Evolutionary conservation across 179 eudicot species (phyloP).

Genomic region (Beta lomatogona): DNA sequence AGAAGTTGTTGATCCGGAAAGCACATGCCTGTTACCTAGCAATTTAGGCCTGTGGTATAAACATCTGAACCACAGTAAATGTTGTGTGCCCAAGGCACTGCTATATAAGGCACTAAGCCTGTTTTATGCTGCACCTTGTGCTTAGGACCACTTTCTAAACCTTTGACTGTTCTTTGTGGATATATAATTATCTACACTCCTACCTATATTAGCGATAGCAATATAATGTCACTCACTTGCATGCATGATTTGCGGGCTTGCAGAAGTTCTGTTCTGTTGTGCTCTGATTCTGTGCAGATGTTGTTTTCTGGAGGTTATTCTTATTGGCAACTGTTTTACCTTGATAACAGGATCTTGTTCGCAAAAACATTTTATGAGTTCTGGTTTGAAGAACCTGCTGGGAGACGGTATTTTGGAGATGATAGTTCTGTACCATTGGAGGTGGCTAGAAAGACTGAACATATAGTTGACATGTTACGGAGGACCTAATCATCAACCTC

Average conservation of each 20-base stretch:
- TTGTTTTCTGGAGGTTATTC: conserved; percentile 10
- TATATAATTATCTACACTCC: background rate
- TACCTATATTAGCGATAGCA: background rate
- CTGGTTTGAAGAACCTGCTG: conserved; percentile 98
- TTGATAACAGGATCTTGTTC: conserved; percentile 83
- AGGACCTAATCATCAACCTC: conserved; percentile 79
- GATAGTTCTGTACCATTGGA: conserved; percentile 92
- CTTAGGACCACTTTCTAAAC: background rate
- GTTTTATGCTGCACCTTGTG: background rate
- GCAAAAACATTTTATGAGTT: conserved; percentile 96
- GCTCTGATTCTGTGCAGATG: conserved; percentile 16
- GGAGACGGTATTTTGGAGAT: conserved; percentile 60
- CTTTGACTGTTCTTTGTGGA: background rate
- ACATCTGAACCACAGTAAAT: too few relatives aligned
- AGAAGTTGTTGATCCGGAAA: too few relatives aligned
- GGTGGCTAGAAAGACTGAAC: conserved; percentile 93
- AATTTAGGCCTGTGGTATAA: too few relatives aligned
- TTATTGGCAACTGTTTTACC: background rate
- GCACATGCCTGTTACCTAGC: too few relatives aligned
- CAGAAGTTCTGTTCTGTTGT: background rate
- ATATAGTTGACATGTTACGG: conserved; percentile 87
- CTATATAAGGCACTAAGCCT: too few relatives aligned
- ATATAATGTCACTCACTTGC: conserved; percentile 1
- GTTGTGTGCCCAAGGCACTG: too few relatives aligned
- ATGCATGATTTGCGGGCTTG: background rate